Evolutionary conservation across 140 eudicot genomes (phyloP).

Genomic region (Cichorium intybus): DNA sequence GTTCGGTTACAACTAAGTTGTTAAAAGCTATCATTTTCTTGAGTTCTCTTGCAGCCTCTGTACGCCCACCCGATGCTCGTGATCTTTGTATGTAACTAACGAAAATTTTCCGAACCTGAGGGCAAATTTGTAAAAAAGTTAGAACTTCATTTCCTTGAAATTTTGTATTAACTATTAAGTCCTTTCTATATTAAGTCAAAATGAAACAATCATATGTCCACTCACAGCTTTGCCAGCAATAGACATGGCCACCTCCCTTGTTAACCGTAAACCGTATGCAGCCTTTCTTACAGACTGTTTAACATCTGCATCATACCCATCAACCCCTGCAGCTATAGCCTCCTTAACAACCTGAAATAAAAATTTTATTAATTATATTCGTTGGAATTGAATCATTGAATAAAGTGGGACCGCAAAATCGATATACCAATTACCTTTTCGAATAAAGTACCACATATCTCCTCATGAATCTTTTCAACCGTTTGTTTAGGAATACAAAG

Average conservation of each 20-base stretch:
- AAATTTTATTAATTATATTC: not conserved
- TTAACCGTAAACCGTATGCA: conserved; percentile 94
- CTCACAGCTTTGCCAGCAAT: conserved; percentile 96
- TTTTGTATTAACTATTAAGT: no score
- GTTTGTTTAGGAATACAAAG: conserved; percentile 85
- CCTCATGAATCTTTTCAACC: conserved; percentile 85
- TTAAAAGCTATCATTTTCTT: conserved; percentile 82
- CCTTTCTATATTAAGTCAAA: no score
- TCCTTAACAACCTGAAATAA: conserved; percentile 77
- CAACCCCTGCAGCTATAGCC: conserved; percentile 85
- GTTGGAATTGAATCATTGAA: not conserved
- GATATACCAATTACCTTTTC: conserved; percentile 60
- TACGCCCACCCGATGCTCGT: conserved; percentile 55
- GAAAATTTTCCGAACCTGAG: conserved; percentile 79
- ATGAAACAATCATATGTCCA: conserved; percentile 5
- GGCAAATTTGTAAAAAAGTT: not conserved
- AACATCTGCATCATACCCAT: conserved; percentile 74
- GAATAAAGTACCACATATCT: conserved; percentile 81
- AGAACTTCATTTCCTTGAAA: no score
- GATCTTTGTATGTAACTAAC: conserved; percentile 66
- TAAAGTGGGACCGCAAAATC: not conserved
- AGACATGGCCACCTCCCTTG: conserved; percentile 86
- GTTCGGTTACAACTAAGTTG: conserved; percentile 69
- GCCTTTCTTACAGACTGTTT: conserved; percentile 83
- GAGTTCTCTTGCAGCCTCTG: conserved; percentile 77